Evolutionary conservation across 805 yeast species (phyloP).

Genomic region (Hanseniaspora nectarophila): DNA sequence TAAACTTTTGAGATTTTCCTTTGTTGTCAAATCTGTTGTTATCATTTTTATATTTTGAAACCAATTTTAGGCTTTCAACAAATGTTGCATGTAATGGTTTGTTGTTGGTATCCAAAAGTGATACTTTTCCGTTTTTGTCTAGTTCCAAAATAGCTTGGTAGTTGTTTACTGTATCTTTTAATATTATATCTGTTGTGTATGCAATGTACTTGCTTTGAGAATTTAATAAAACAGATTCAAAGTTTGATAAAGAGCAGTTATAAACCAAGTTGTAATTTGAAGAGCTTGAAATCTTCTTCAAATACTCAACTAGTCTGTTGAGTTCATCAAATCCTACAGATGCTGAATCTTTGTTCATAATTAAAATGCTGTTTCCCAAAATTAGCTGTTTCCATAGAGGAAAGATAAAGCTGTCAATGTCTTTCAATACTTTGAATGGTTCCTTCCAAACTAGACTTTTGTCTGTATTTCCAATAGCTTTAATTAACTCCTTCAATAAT

Average conservation of each 20-base stretch:
- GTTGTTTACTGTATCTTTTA: not conserved
- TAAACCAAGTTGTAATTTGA: not conserved
- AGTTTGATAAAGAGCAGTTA: slow-evolving; percentile 2
- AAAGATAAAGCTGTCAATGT: slow-evolving; percentile 27
- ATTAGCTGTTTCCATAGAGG: slow-evolving; percentile 28
- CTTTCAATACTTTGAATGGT: slow-evolving; percentile 11
- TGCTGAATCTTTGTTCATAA: slow-evolving; percentile 20
- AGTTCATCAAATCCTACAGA: slow-evolving; percentile 24
- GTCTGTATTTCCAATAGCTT: not conserved
- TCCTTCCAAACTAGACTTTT: not conserved
- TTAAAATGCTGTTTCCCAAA: slow-evolving; percentile 23
- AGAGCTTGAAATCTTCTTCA: slow-evolving; percentile 19
- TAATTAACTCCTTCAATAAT: not conserved
- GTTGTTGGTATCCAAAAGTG: not conserved
- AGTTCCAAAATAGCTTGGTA: slow-evolving; percentile 8
- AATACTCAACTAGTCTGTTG: slow-evolving; percentile 24
- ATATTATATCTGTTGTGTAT: slow-evolving; percentile 11
- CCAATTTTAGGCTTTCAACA: slow-evolving; percentile 9
- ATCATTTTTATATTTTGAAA: slow-evolving; percentile 1
- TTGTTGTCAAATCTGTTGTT: slow-evolving; percentile 2
- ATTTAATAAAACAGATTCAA: not conserved
- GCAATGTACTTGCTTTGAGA: slow-evolving; percentile 3
- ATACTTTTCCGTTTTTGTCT: not conserved
- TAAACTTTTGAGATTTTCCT: slow-evolving; percentile 8
- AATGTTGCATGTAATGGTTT: slow-evolving; percentile 8